Evolutionary conservation across 2,329 filamentous ascomycete genomes (phyloP).

Genomic region (Aspergillus ruber): DNA sequence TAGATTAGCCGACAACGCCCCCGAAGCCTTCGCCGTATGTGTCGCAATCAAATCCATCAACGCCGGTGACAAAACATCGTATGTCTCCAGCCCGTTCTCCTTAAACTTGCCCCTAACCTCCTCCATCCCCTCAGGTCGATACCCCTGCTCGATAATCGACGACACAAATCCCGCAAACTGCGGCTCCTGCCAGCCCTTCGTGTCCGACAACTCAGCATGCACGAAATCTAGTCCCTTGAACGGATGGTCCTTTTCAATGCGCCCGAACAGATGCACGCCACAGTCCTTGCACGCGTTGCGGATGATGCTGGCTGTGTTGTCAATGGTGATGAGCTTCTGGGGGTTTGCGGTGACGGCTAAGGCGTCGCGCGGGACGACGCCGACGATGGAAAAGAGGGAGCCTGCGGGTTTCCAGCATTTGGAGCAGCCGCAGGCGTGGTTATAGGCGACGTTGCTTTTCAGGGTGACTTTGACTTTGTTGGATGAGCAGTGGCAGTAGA

Average conservation of each 20-base stretch:
- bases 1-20: constrained; percentile 22
- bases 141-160: constrained; percentile 63
- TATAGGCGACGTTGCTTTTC: constrained; percentile 55
- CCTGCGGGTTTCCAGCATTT: constrained; percentile 65
- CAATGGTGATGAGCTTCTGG: constrained; percentile 53
- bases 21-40: constrained; percentile 47
- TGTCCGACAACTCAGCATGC: constrained; percentile 55
- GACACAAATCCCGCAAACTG: constrained; percentile 65
- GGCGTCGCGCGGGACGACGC: constrained; percentile 52
- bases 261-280: constrained; percentile 57
- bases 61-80: constrained; percentile 55
- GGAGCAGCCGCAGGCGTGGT: constrained; percentile 66
- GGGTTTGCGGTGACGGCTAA: constrained; percentile 53
- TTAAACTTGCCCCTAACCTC: constrained; percentile 51
- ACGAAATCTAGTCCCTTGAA: constrained; percentile 67
- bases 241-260: constrained; percentile 58
- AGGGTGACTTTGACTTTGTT: constrained; percentile 55
- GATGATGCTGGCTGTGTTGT: constrained; percentile 52
- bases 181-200: constrained; percentile 64
- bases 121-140: constrained; percentile 49
- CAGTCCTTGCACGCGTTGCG: constrained; percentile 57
- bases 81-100: constrained; percentile 52
- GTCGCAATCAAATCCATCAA: constrained; percentile 59
- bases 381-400: constrained; percentile 59
- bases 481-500: constrained; percentile 54